Base-by-base conservation (phyloP, 352 stramenopile species). In the Thalassiosira livingstoniorum region DNA sequence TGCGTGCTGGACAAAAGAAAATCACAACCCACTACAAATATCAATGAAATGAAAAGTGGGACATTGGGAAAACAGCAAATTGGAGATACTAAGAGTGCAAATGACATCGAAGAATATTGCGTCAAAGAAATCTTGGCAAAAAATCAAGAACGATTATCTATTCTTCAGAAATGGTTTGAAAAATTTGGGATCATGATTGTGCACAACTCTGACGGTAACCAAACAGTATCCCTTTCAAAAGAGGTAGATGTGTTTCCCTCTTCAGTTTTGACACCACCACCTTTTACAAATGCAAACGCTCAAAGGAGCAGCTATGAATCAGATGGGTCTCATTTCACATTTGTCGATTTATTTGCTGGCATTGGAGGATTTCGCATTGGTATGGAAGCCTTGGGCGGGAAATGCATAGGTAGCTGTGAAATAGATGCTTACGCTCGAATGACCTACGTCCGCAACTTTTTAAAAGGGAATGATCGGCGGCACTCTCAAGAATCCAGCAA, bases 301-400 rank as follows among this genome's bases (percentile, higher is more conserved):
- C n/a, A n/a, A n/a, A n/a, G n/a, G n/a, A n/a, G n/a, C n/a, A n/a
- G n/a, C 32, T n/a, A 62, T 61, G 1, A 43, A 27, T 34, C 11
- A 32, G 10, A 60, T 43, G 31, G 31, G 18, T 2, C 39, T 32
- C 25, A 34, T 25, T 94, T 94, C 63, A 90, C 85, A 32, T 94
- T 92, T 69, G 72, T 55, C 11, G 89, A 94, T 82, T 45, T 93
- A 11, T 92, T 93, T 70, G 73, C 83, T 29, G 85, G 88, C 23
- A 88, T 92, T 58, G 88, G 88, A 62, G 89, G 89, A 43, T 94
- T 94, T 72, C 80, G 86, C 10, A 62, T 94, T 35, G 89, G 83
- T 21, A 72, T 93, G 45, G 82, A 92, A 76, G 62, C 73, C 21
- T 58, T 92, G 23, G 87, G 87, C 45, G 89, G 87, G 3, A 58